These are phyloP conservation scores for Tolypocladium ovalisporum DNA, from an alignment of 2,329 filamentous ascomycete species.

Conservation along the genomic window DNA sequence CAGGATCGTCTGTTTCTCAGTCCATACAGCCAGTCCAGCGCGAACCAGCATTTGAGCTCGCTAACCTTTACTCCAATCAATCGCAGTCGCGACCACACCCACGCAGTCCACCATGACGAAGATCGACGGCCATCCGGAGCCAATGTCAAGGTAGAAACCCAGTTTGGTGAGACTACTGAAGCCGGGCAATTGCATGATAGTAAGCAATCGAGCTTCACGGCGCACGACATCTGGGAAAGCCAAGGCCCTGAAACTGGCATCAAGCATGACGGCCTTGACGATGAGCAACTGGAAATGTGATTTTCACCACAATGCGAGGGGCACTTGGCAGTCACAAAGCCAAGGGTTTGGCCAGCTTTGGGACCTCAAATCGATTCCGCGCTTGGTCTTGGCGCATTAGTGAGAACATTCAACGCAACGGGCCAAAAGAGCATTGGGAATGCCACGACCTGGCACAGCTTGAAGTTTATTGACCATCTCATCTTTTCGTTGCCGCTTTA, in stretches of 20 bases:
- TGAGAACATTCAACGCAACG: not conserved
- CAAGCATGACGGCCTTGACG: conserved; percentile 10
- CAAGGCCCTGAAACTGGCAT: conserved; percentile 10
- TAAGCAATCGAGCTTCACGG: conserved; percentile 12
- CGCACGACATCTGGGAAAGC: conserved; percentile 12
- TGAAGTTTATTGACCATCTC: not conserved
- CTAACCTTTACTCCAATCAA: conserved; percentile 20
- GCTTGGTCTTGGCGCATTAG: not conserved
- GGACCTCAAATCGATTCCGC: not conserved
- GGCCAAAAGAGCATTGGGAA: too few relatives aligned
- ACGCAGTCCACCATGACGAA: conserved; percentile 8
- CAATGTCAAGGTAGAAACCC: conserved; percentile 14
- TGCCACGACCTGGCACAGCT: too few relatives aligned
- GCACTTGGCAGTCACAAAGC: not conserved
- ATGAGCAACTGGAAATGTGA: conserved; percentile 15
- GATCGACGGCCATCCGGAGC: conserved; percentile 1
- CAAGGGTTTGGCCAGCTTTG: not conserved
- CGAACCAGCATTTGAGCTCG: conserved; percentile 11
- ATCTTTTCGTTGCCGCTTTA: not conserved
- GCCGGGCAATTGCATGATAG: conserved; percentile 6
- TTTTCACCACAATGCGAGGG: not conserved
- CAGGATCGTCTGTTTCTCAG: conserved; percentile 19
- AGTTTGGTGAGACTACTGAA: conserved; percentile 14
- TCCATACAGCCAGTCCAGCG: conserved; percentile 12
- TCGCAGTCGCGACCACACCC: conserved; percentile 8